These are phyloP conservation scores for Imleria badia DNA, from an alignment of 768 basidiomycete genomes.

Conservation along the genomic window DNA sequence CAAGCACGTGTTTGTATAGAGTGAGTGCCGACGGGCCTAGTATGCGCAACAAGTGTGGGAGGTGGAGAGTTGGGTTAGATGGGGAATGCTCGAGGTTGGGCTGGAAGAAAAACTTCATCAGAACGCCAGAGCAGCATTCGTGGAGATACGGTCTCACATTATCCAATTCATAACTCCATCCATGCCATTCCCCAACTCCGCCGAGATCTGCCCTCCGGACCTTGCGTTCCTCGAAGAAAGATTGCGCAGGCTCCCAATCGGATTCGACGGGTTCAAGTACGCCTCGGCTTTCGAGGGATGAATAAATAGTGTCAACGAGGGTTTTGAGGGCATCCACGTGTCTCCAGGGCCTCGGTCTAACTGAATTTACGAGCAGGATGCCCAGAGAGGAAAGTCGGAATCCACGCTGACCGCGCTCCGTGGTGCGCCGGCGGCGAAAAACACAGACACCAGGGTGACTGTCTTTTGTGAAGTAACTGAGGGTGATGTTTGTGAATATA, in stretches of 20 bases:
- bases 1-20: slow-evolving; percentile 76
- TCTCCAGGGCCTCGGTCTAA: slow-evolving; percentile 71
- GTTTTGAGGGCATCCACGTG: slow-evolving; percentile 66
- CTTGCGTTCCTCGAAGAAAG: slow-evolving; percentile 67
- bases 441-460: slow-evolving; percentile 70
- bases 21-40: slow-evolving; percentile 79
- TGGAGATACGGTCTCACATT: slow-evolving; percentile 36
- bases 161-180: slow-evolving; percentile 69
- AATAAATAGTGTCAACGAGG: slow-evolving; percentile 55
- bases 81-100: slow-evolving; percentile 22
- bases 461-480: slow-evolving; percentile 73
- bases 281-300: slow-evolving; percentile 46
- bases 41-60: slow-evolving; percentile 73
- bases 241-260: slow-evolving; percentile 62
- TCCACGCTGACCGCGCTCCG: slow-evolving; percentile 73
- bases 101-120: slow-evolving; percentile 21
- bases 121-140: background rate
- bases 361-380: slow-evolving; percentile 64
- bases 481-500: slow-evolving; percentile 10
- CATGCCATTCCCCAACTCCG: slow-evolving; percentile 60
- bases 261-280: slow-evolving; percentile 48
- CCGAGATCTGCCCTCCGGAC: slow-evolving; percentile 49
- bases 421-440: slow-evolving; percentile 66
- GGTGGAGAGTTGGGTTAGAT: slow-evolving; percentile 61
- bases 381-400: slow-evolving; percentile 79